These are phyloP conservation scores for Lecanicillium sp. DNA, from an alignment of 2,329 filamentous ascomycete genomes.

Conservation along the genomic window DNA sequence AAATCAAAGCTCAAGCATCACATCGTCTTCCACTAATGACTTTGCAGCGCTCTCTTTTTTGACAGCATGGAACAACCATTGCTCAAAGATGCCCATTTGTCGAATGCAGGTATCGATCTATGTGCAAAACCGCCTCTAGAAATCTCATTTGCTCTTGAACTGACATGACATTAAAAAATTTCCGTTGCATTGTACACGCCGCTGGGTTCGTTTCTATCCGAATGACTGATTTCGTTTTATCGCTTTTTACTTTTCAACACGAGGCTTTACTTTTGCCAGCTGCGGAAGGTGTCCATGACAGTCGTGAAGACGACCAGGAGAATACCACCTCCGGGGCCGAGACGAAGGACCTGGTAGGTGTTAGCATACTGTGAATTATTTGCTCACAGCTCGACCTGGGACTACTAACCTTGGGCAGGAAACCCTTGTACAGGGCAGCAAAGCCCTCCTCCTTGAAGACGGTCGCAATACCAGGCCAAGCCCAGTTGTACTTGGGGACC, in stretches of 20 bases:
- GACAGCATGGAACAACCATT: no score
- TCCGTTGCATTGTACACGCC: neutral
- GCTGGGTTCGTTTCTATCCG: neutral
- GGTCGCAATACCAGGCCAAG: conserved; percentile 76
- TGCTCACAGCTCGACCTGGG: no score
- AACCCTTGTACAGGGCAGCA: conserved; percentile 90
- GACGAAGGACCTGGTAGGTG: conserved; percentile 30
- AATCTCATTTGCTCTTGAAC: no score
- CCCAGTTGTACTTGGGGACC: conserved; percentile 97
- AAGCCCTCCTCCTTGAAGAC: conserved; percentile 94
- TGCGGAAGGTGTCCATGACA: conserved; percentile 88
- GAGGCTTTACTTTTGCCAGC: conserved; percentile 28
- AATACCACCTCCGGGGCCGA: conserved; percentile 55
- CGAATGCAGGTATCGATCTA: no score
- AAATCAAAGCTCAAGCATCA: no score
- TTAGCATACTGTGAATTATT: conserved; percentile 19
- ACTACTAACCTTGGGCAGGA: conserved; percentile 82
- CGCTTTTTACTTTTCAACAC: conserved; percentile 7
- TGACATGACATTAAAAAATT: no score
- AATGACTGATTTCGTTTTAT: neutral
- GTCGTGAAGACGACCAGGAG: conserved; percentile 81
- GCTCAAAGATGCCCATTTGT: no score
- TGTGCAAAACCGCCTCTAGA: no score
- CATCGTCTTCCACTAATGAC: no score
- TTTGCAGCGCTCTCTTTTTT: no score